Evolutionary conservation across 2,329 filamentous ascomycete genomes (phyloP), one percentile per base, ranked within the genome.

Genomic region (Diaporthe capsici): DNA sequence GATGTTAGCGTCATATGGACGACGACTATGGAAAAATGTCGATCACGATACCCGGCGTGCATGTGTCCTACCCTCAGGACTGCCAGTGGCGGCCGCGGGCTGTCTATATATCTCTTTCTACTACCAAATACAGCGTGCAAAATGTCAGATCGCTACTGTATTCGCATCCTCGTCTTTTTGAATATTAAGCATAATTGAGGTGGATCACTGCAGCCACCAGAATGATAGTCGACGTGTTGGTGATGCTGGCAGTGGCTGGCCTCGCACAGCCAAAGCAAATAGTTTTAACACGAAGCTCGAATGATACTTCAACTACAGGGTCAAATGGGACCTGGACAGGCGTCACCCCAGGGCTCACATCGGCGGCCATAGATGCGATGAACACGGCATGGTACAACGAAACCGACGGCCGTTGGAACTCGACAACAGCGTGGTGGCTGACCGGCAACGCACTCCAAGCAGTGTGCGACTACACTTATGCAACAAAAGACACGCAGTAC

Each of bases 361-460:
- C 47, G 67, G 77, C 77, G 4, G 80, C 82, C 31, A 81, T 86
- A 65, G 79, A 82, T 25, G 79, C 83, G 55, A 81, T 86, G 81
- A 86, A 84, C 79, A 76, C 39, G 15, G 78, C 80, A 70, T 85
- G 84, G 76, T 84, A 84, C 73, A 78, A 81, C 55, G 67, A 79
- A 2, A 81, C 82, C 3, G 72, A 79, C 28, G 83, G 82, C 7
- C 81, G 82, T n/a, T 85, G 84, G 84, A 81, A 82, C 8, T 78
- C 81, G 4, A 78, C 78, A 13, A 79, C 78, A 17, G 81, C 84
- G 1, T 86, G 84, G 85, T 86, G 84, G 84, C 80, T 85, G 51
- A 84, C 81, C 51, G 84, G 82, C 9, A 80, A 83, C 15, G 83
- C 84, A 13, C 79, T 86, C 15, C 82, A 83, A 71, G 78, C 80